Base-by-base conservation (phyloP, 345 rosid species). In the Citrus mangshanensis region DNA sequence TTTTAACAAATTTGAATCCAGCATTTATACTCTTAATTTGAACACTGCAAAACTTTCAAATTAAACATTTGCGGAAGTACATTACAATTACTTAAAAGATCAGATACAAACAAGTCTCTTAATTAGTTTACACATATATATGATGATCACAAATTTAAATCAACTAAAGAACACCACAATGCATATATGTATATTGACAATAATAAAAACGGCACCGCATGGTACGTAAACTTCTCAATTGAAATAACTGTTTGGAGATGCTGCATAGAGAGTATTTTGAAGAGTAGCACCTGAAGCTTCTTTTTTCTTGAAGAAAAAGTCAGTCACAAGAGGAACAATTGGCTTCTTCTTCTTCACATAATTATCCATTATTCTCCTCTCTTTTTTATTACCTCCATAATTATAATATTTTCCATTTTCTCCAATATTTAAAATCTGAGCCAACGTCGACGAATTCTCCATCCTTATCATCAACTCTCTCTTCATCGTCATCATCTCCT, bases 311-410 rank as follows among this genome's bases (percentile, higher is more conserved):
- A 80, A 88, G 76, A 92, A 74, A 59, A 89, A 83, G 68, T 93
- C 95, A 58, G 92, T 91, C 64, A 92, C 85, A 8, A 92, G 89
- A 64, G 98, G 99, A 80, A 93, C 84, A 0, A 93, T 88, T 28
- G 98, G 99, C 84, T 93, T 95, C 92, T 87, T 88, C 87, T 90
- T 92, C 88, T 14, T 84, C 22, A 54, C 7, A 54, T 54, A 54
- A 18, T 18, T 54, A 54, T 18, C 19, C 83, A 18, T 68, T 68
- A 7, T 73, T 66, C 14, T 75, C 78, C 80, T 87, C 79, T 61
- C 79, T 76, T 80, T 84, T 9, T 72, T 87, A 40, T 63, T 75
- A 16, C 78, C 80, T 1, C 71, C 81, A 60, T 80, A 80, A 67
- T 77, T 81, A 60, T 80, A 80, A 67, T 80, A 67, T 27, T 68